phyloP scores from a whole-genome alignment of 2,329 filamentous ascomycete genomes.

The Fusarium sp. region DNA sequence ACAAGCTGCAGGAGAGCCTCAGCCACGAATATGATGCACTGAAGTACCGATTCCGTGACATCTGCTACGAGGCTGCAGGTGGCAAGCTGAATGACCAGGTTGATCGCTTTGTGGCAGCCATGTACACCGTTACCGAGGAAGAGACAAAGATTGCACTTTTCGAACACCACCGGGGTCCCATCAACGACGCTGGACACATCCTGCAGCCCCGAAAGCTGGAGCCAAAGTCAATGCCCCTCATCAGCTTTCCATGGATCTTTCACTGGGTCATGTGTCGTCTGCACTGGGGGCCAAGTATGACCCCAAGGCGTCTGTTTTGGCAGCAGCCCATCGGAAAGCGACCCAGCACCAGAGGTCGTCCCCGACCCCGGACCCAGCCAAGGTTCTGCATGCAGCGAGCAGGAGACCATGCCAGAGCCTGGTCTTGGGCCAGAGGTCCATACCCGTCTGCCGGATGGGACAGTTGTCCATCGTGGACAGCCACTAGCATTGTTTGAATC shows the following conservation, averaged over 20 bases:
- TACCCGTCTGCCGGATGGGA: conserved; percentile 33
- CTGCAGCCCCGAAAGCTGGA: conserved; percentile 37
- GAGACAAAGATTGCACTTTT: conserved; percentile 72
- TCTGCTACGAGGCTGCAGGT: conserved; percentile 75
- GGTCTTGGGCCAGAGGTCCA: conserved; percentile 16
- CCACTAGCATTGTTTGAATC: conserved; percentile 30
- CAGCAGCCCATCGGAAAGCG: conserved; percentile 18
- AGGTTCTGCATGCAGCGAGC: not conserved
- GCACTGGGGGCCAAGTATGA: conserved; percentile 44
- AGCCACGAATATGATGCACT: conserved; percentile 74
- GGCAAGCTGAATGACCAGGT: conserved; percentile 68
- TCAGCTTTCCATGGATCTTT: conserved; percentile 96
- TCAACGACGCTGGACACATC: conserved; percentile 50
- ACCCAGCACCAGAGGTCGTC: not conserved
- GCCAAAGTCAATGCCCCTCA: conserved; percentile 76
- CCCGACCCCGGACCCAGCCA: not conserved
- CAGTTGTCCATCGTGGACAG: conserved; percentile 34
- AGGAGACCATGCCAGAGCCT: not conserved
- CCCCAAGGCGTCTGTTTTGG: conserved; percentile 32
- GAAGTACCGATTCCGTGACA: conserved; percentile 74
- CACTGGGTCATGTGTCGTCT: conserved; percentile 64
- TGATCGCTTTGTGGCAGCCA: conserved; percentile 82
- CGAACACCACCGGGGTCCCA: conserved; percentile 51
- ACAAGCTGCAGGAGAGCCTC: conserved; percentile 89
- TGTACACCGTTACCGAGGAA: conserved; percentile 85